phyloP scores from a whole-genome alignment of 1,284 basidiomycete species.

The Thecaphora frezii region DNA sequence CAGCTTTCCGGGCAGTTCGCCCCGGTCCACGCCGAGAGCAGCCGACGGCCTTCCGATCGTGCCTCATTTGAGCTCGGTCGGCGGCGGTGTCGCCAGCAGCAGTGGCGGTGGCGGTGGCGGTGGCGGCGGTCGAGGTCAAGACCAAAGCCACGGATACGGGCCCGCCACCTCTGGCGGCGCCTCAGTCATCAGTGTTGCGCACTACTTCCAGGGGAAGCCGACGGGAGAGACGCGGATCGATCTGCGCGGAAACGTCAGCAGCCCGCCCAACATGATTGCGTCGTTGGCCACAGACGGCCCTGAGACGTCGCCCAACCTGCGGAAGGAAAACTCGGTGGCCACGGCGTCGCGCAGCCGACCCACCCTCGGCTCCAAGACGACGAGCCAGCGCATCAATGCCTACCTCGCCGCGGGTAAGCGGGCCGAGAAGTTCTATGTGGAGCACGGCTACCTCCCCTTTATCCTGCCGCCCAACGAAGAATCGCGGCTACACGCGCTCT shows the following conservation, averaged over 20 bases:
- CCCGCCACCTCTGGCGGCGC: slow-evolving; percentile 8
- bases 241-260: slow-evolving; percentile 29
- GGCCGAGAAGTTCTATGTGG: slow-evolving; percentile 46
- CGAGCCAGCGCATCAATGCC: slow-evolving; percentile 33
- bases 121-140: too few species aligned
- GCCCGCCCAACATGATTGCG: slow-evolving; percentile 9
- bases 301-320: not conserved
- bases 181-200: slow-evolving; percentile 25
- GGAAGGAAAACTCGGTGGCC: slow-evolving; percentile 21
- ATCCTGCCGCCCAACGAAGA: slow-evolving; percentile 48
- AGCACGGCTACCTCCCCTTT: slow-evolving; percentile 48
- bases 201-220: slow-evolving; percentile 26
- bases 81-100: not conserved
- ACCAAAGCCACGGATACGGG: too few species aligned
- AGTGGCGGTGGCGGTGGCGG: too few species aligned
- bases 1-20: slow-evolving; percentile 34
- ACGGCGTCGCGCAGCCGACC: slow-evolving; percentile 6
- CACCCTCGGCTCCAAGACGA: slow-evolving; percentile 7
- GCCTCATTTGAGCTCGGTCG: not conserved
- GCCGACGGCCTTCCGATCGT: not conserved
- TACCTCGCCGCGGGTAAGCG: slow-evolving; percentile 42
- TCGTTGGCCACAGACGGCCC: slow-evolving; percentile 2
- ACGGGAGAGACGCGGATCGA: slow-evolving; percentile 42
- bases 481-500: slow-evolving; percentile 40
- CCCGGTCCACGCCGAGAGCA: slow-evolving; percentile 12